Conservation (phyloP, 495 filamentous ascomycete species). For the Thozetella sp. region DNA sequence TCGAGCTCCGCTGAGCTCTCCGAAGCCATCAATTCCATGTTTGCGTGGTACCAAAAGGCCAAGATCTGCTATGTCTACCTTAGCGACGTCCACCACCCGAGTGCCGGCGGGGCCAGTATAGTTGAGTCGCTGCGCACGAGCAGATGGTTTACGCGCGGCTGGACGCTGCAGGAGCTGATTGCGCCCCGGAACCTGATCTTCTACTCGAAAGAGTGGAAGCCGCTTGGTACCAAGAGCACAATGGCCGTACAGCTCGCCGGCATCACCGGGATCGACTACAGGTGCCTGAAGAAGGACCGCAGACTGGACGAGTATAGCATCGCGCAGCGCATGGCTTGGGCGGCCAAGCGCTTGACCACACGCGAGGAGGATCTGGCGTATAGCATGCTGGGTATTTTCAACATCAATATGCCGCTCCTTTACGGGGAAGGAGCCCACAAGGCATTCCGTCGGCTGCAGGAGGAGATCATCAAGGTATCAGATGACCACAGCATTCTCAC, state of each 20-base stretch:
- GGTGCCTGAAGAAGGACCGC: slow-evolving; percentile 12
- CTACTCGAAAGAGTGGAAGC: slow-evolving; percentile 26
- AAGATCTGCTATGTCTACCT: slow-evolving; percentile 41
- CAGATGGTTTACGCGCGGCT: slow-evolving; percentile 40
- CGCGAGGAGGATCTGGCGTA: slow-evolving; percentile 41
- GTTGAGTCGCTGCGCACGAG: slow-evolving; percentile 9
- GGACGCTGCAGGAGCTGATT: slow-evolving; percentile 42
- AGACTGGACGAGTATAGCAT: slow-evolving; percentile 17
- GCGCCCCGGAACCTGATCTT: slow-evolving; percentile 28
- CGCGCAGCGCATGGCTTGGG: slow-evolving; percentile 42
- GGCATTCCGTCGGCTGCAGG: slow-evolving; percentile 22
- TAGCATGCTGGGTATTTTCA: slow-evolving; percentile 43
- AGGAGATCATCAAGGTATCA: slow-evolving; percentile 22
- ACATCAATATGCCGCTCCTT: slow-evolving; percentile 42
- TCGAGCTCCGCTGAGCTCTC: slow-evolving; percentile 40
- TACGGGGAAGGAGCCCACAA: slow-evolving; percentile 39
- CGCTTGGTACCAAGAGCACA: slow-evolving; percentile 24
- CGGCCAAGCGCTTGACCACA: slow-evolving; percentile 26
- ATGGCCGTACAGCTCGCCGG: slow-evolving; percentile 21
- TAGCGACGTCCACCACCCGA: slow-evolving; percentile 22
- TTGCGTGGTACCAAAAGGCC: slow-evolving; percentile 34
- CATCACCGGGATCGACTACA: slow-evolving; percentile 27
- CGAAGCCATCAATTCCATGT: slow-evolving; percentile 48
- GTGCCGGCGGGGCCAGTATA: not conserved
- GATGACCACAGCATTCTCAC: slow-evolving; percentile 24